A percentile compares a stretch with the other conserved stretches of the same genome.
Conservation (phyloP, 75 land plant species). For the Chamaecyparis obtusa region DNA sequence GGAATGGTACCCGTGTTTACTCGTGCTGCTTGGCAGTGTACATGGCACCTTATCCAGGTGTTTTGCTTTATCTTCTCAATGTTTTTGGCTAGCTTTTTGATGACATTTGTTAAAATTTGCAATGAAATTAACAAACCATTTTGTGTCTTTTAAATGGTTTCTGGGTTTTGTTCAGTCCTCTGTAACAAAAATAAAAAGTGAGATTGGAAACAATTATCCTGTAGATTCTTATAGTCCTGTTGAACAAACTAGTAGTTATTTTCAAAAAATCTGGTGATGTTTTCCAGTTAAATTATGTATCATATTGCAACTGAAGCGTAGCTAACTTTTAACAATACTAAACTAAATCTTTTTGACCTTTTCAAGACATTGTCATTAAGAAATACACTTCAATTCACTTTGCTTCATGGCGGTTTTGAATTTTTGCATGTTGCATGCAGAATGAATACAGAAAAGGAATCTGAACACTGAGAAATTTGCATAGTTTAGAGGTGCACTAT, state of each 20-base stretch:
- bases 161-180: background rate
- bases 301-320: background rate
- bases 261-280: background rate
- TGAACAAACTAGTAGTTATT: background rate
- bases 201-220: background rate
- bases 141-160: background rate
- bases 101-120: background rate
- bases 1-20: constrained; percentile 83
- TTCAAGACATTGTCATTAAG: background rate
- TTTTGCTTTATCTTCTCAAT: background rate
- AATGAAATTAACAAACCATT: constrained; percentile 1
- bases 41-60: constrained; percentile 57
- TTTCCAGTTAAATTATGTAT: background rate
- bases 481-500: background rate
- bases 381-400: background rate
- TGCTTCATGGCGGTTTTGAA: background rate
- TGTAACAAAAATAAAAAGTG: background rate
- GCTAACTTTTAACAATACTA: background rate
- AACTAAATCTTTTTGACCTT: background rate
- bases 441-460: background rate
- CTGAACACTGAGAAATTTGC: background rate
- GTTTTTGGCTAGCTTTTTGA: background rate
- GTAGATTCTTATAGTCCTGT: background rate
- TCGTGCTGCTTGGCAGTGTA: constrained; percentile 76
- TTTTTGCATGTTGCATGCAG: background rate